Conservation (phyloP, 1,139 yeast genomes). For the Suhomyces chickasaworum region DNA sequence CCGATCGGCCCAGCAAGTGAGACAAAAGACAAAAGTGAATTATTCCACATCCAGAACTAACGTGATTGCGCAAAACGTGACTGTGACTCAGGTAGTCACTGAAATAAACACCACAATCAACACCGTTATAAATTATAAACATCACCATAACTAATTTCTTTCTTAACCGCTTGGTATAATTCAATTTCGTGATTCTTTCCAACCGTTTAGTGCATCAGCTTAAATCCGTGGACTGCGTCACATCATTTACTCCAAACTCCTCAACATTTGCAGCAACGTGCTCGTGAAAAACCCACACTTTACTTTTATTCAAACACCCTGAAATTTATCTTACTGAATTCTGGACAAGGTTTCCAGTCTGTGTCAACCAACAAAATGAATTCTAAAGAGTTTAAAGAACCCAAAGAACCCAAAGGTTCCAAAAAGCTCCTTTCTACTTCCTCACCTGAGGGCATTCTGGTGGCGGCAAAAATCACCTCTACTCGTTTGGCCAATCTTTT, state of each 20-base stretch:
- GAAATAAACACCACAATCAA: conserved; percentile 10
- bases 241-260: not conserved
- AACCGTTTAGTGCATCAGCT: not conserved
- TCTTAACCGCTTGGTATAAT: not conserved
- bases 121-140: not conserved
- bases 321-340: not conserved
- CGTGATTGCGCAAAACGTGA: conserved; percentile 13
- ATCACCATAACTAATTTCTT: not conserved
- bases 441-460: conserved; percentile 85
- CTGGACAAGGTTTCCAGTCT: not conserved
- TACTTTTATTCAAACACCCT: not conserved
- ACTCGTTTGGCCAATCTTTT: conserved; percentile 71
- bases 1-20: conserved; percentile 8
- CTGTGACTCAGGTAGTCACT: conserved; percentile 12
- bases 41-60: conserved; percentile 6
- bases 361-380: too few relatives aligned
- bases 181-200: not conserved
- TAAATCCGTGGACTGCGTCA: not conserved
- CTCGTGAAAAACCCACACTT: not conserved
- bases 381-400: too few relatives aligned
- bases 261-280: not conserved
- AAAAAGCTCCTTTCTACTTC: conserved; percentile 62
- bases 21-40: conserved; percentile 8
- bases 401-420: conserved; percentile 7
- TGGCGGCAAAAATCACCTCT: conserved; percentile 85